phyloP scores from a whole-genome alignment of 208 protist genomes.

The Plasmodiophora brassicae region DNA sequence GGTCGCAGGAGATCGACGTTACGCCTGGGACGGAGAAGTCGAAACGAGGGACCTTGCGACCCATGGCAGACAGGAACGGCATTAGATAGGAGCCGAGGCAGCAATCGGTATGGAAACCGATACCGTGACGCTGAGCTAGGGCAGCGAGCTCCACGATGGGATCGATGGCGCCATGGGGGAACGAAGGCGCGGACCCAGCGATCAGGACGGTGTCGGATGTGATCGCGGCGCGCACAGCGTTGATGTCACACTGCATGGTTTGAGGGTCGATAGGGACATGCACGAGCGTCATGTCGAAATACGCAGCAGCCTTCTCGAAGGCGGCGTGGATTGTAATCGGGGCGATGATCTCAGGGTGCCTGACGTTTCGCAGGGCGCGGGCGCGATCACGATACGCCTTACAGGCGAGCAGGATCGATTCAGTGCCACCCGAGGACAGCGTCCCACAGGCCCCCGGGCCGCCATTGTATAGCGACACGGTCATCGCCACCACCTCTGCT shows the following conservation, averaged over 20 bases:
- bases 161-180: slow-evolving; percentile 81
- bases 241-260: slow-evolving; percentile 71
- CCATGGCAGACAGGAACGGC: slow-evolving; percentile 82
- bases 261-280: slow-evolving; percentile 75
- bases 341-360: slow-evolving; percentile 74
- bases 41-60: slow-evolving; percentile 55
- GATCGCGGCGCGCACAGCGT: slow-evolving; percentile 33
- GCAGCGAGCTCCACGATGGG: slow-evolving; percentile 69
- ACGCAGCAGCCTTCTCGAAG: slow-evolving; percentile 92
- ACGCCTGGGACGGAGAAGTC: slow-evolving; percentile 78
- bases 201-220: slow-evolving; percentile 79
- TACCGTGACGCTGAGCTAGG: slow-evolving; percentile 72
- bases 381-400: slow-evolving; percentile 88
- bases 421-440: slow-evolving; percentile 83
- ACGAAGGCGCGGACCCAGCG: slow-evolving; percentile 86
- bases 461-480: slow-evolving; percentile 49
- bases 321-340: slow-evolving; percentile 87
- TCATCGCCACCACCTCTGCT: slow-evolving; percentile 73
- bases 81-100: slow-evolving; percentile 95
- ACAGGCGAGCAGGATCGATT: slow-evolving; percentile 92
- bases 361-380: slow-evolving; percentile 66
- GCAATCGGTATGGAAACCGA: slow-evolving; percentile 95
- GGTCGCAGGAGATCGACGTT: slow-evolving; percentile 94
- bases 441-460: slow-evolving; percentile 78
- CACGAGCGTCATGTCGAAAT: slow-evolving; percentile 87